phyloP scores from a whole-genome alignment of 495 filamentous ascomycete genomes.

The Penicillium bialowiezense region DNA sequence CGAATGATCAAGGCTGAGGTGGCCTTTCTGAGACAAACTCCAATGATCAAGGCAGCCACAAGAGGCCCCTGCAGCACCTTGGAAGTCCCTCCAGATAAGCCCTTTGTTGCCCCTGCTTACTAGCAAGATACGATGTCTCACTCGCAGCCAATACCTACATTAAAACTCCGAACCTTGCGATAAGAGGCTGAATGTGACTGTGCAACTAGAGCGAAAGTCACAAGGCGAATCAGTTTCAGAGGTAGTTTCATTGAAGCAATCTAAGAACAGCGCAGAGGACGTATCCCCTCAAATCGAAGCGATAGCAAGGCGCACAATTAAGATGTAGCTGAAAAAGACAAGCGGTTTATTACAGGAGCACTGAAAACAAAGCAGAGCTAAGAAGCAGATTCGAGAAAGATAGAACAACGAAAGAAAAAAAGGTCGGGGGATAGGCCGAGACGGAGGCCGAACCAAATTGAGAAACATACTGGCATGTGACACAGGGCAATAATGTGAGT shows the following conservation, averaged over 20 bases:
- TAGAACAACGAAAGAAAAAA: not conserved
- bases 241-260: constrained; percentile 1
- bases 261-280: not conserved
- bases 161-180: no score
- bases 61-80: no score
- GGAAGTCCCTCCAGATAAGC: no score
- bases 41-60: no score
- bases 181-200: not conserved
- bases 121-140: no score
- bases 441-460: not conserved
- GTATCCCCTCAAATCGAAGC: constrained; percentile 1
- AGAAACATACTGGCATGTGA: not conserved
- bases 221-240: not conserved
- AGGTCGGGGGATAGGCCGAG: not conserved
- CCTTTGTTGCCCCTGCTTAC: no score
- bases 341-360: not conserved
- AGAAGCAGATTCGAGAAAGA: constrained; percentile 1
- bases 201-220: not conserved
- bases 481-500: constrained; percentile 10
- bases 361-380: not conserved
- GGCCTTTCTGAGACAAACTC: no score
- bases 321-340: not conserved
- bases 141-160: no score
- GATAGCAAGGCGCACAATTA: constrained; percentile 2
- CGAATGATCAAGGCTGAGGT: no score